Base-by-base conservation (phyloP, 106 monocot species). In the Xerophyta viscosa region DNA sequence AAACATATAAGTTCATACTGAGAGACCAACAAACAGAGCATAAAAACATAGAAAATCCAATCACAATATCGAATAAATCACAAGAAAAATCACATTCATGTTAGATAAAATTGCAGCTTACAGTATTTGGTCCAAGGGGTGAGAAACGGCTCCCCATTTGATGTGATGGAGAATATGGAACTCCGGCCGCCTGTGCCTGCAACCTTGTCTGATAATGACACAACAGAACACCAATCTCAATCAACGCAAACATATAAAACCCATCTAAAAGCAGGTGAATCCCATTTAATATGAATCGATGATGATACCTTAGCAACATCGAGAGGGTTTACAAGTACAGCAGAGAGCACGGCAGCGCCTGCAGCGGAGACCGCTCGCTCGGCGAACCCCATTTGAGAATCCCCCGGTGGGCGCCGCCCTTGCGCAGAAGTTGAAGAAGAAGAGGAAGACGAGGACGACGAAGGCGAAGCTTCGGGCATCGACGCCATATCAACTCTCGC, bases 261-360 rank as follows among this genome's bases (percentile, higher is more conserved):
- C 5, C 5, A 33, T 8, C 23, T 11, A n/a, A n/a, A n/a, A n/a
- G n/a, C n/a, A n/a, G n/a, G n/a, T n/a, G n/a, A n/a, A n/a, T n/a
- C n/a, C n/a, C n/a, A n/a, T n/a, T n/a, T n/a, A n/a, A n/a, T n/a
- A n/a, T n/a, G n/a, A n/a, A n/a, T n/a, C n/a, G n/a, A n/a, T n/a
- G n/a, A n/a, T n/a, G n/a, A n/a, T 48, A 83, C 96, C 96, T 98
- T 98, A 12, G 79, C 89, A 31, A 98, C 85, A 42, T 98, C 96
- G 15, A 98, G 85, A 24, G 96, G 96, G 13, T 98, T 98, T 25
- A 98, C 85, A 30, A 98, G 64, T 29, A 98, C 66, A 1, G 96
- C 89, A 3, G 89, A 98, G 26, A 98, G 54, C 33, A 98, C 65
- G 9, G 96, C 89, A 22, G 96, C 88, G 12, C 96, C 96, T 2